A percentile compares a stretch with the other conserved stretches of the same genome.
phyloP scores from a whole-genome alignment of 805 yeast species.

The Candida xyloterini region DNA sequence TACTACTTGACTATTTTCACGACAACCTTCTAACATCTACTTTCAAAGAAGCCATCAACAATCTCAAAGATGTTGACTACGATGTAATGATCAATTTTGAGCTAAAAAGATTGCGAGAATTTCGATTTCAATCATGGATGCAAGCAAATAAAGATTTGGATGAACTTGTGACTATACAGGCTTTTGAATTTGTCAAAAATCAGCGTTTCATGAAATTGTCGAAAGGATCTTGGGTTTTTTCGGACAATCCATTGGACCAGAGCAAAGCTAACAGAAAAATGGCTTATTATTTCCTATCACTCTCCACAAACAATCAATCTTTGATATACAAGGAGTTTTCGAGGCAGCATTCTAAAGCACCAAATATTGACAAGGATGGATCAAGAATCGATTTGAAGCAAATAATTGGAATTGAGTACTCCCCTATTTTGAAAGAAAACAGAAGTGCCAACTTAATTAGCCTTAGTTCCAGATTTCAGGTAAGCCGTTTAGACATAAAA shows the following conservation, averaged over 20 bases:
- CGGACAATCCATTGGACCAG: slow-evolving; percentile 46
- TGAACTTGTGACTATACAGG: slow-evolving; percentile 50
- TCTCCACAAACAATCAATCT: slow-evolving; percentile 65
- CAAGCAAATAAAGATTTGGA: slow-evolving; percentile 47
- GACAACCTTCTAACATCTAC: slow-evolving; percentile 17
- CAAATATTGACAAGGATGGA: slow-evolving; percentile 59
- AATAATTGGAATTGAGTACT: slow-evolving; percentile 48
- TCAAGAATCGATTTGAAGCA: slow-evolving; percentile 49
- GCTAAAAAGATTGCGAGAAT: slow-evolving; percentile 38
- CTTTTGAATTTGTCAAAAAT: slow-evolving; percentile 67
- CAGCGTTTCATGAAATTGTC: slow-evolving; percentile 70
- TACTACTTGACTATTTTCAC: slow-evolving; percentile 32
- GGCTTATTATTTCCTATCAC: slow-evolving; percentile 48
- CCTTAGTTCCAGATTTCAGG: slow-evolving; percentile 47
- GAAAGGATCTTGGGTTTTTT: slow-evolving; percentile 78
- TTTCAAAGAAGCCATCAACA: slow-evolving; percentile 45
- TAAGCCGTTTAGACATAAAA: slow-evolving; percentile 24
- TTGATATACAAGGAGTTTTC: slow-evolving; percentile 59
- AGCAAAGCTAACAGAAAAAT: slow-evolving; percentile 17
- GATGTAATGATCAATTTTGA: slow-evolving; percentile 55
- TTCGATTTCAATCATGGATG: slow-evolving; percentile 43
- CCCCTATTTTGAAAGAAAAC: slow-evolving; percentile 41
- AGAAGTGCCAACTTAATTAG: slow-evolving; percentile 46
- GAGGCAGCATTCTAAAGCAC: slow-evolving; percentile 44
- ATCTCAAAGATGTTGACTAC: slow-evolving; percentile 42